Evolutionary conservation across 805 yeast species (phyloP).

Genomic region (Wickerhamomyces bovis): DNA sequence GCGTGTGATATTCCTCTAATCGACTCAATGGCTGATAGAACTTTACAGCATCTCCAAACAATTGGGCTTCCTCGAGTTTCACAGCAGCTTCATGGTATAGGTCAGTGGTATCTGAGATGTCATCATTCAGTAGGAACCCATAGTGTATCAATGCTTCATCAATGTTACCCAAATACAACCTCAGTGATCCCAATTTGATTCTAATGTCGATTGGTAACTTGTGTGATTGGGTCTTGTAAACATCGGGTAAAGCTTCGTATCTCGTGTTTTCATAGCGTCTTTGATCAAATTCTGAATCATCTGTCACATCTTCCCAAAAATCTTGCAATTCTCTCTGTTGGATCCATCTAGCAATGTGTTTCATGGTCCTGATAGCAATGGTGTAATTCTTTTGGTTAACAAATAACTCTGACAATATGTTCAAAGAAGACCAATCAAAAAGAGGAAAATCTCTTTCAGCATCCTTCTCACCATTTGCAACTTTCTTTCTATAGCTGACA

Average conservation of each 20-base stretch:
- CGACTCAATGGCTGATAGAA: conserved; percentile 53
- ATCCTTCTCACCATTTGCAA: conserved; percentile 20
- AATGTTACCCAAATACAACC: conserved; percentile 57
- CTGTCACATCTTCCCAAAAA: conserved; percentile 40
- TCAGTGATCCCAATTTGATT: conserved; percentile 67
- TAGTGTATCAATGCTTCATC: conserved; percentile 75
- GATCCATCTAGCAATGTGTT: conserved; percentile 77
- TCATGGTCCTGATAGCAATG: conserved; percentile 59
- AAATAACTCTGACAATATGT: conserved; percentile 76
- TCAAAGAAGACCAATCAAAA: conserved; percentile 87
- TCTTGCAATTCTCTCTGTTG: conserved; percentile 53
- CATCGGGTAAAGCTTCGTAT: conserved; percentile 33
- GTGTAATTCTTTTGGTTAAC: conserved; percentile 59
- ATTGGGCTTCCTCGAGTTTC: conserved; percentile 61
- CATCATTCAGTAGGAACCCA: conserved; percentile 47
- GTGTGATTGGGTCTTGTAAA: conserved; percentile 33
- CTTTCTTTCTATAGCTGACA: conserved; percentile 33
- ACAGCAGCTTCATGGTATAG: conserved; percentile 72
- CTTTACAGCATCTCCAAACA: conserved; percentile 69
- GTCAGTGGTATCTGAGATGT: conserved; percentile 61
- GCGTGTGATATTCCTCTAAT: conserved; percentile 44
- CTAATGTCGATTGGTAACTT: conserved; percentile 82
- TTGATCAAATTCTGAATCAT: conserved; percentile 81
- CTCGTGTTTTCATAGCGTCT: conserved; percentile 48
- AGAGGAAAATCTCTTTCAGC: conserved; percentile 32